Evolutionary conservation across 2,329 filamentous ascomycete species (phyloP).

Genomic region (Neoscytalidium dimidiatum): DNA sequence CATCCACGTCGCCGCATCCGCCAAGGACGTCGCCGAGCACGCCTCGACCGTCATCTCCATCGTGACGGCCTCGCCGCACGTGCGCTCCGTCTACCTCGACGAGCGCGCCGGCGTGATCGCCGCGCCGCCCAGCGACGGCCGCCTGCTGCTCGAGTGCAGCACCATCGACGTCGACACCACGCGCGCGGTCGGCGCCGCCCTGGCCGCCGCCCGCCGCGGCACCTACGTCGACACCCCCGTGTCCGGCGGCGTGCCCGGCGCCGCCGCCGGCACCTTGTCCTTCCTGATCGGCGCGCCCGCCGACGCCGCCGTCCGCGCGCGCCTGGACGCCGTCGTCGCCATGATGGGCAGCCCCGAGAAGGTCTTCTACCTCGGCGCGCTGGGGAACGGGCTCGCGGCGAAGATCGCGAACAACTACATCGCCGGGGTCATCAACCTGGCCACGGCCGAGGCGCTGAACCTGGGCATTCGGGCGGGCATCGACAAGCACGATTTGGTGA

Average conservation of each 20-base stretch:
- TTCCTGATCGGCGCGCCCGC: slow-evolving; percentile 28
- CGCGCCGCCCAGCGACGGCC: slow-evolving; percentile 23
- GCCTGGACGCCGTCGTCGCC: slow-evolving; percentile 22
- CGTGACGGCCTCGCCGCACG: slow-evolving; percentile 30
- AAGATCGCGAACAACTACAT: slow-evolving; percentile 40
- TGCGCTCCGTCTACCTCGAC: slow-evolving; percentile 34
- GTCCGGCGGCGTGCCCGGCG: slow-evolving; percentile 36
- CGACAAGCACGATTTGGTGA: slow-evolving; percentile 30
- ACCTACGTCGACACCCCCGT: slow-evolving; percentile 35
- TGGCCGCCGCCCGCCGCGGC: slow-evolving; percentile 23
- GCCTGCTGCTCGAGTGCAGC: slow-evolving; percentile 34
- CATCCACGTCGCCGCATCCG: slow-evolving; percentile 29
- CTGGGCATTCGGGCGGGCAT: slow-evolving; percentile 34
- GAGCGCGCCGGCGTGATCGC: slow-evolving; percentile 30
- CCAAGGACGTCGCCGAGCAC: slow-evolving; percentile 32
- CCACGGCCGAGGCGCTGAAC: slow-evolving; percentile 34
- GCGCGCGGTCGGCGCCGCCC: slow-evolving; percentile 26
- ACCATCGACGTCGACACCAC: slow-evolving; percentile 35
- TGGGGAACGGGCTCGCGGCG: slow-evolving; percentile 34
- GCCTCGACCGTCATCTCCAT: slow-evolving; percentile 32
- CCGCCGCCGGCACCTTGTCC: slow-evolving; percentile 29
- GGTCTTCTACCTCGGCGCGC: slow-evolving; percentile 31
- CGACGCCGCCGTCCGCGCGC: slow-evolving; percentile 19
- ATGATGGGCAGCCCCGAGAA: slow-evolving; percentile 32
- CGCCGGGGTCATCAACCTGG: slow-evolving; percentile 33